phyloP scores from a whole-genome alignment of 2,329 filamentous ascomycete species.

The Alternaria ethzedia region DNA sequence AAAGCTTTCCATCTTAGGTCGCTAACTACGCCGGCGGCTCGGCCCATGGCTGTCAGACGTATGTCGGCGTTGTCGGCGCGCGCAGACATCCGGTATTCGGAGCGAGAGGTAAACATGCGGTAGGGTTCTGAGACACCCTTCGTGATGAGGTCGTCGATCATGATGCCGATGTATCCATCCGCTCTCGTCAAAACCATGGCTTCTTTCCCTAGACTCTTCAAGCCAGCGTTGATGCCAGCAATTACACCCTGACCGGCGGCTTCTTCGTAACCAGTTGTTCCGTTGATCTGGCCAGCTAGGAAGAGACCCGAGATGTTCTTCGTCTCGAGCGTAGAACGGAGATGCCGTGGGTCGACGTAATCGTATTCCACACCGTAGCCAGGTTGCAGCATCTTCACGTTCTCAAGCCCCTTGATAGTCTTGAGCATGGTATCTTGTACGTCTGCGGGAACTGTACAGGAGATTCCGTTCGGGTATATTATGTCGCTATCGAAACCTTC shows the following conservation, averaged over 20 bases:
- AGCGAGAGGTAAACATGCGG: slow-evolving; percentile 96
- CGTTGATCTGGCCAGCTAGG: slow-evolving; percentile 96
- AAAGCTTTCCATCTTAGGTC: slow-evolving; percentile 79
- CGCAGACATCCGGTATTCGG: slow-evolving; percentile 91
- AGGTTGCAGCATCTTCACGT: slow-evolving; percentile 89
- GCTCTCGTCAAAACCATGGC: slow-evolving; percentile 75
- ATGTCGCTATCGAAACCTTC: slow-evolving; percentile 91
- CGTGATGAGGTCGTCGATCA: slow-evolving; percentile 97
- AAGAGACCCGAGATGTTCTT: slow-evolving; percentile 89
- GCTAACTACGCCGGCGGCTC: slow-evolving; percentile 77
- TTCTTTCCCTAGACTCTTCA: slow-evolving; percentile 71
- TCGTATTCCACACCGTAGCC: slow-evolving; percentile 99
- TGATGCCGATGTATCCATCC: slow-evolving; percentile 96
- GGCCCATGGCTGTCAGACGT: slow-evolving; percentile 80
- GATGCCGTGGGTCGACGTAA: slow-evolving; percentile 90
- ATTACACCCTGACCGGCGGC: slow-evolving; percentile 92
- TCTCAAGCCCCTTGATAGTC: slow-evolving; percentile 85
- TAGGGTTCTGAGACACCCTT: slow-evolving; percentile 98
- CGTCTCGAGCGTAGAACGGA: slow-evolving; percentile 90
- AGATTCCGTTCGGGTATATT: slow-evolving; percentile 95
- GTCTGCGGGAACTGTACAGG: slow-evolving; percentile 92
- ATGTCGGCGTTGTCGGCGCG: slow-evolving; percentile 93
- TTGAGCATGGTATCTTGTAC: slow-evolving; percentile 85
- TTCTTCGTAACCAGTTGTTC: slow-evolving; percentile 97
- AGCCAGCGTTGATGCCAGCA: slow-evolving; percentile 91